Conservation (phyloP, 192 early-diverging fungal species). For the Gaertneriomyces semiglobifer region DNA sequence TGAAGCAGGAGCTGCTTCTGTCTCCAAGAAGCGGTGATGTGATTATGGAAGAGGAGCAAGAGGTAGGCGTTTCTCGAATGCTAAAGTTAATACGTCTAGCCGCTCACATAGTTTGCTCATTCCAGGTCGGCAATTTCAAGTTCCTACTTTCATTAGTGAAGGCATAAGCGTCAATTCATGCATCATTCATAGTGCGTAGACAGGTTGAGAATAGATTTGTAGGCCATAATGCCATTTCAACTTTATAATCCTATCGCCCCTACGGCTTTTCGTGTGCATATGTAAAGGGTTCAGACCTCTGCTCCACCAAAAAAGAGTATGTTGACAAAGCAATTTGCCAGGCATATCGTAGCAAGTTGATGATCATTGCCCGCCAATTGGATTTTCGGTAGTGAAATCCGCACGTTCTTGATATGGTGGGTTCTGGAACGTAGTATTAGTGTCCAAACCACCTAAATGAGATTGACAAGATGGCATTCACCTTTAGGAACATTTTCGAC, state of each 20-base stretch:
- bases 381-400: conserved; percentile 35
- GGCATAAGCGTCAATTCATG: neutral
- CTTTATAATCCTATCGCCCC: too few species aligned
- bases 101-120: neutral
- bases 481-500: conserved; percentile 45
- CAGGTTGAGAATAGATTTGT: too few species aligned
- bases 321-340: too few species aligned
- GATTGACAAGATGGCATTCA: neutral
- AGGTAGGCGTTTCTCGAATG: conserved; percentile 36
- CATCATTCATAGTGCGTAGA: too few species aligned
- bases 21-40: conserved; percentile 39
- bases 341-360: too few species aligned
- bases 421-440: conserved; percentile 17
- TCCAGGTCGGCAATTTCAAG: neutral
- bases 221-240: too few species aligned
- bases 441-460: neutral
- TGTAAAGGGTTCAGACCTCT: too few species aligned
- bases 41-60: conserved; percentile 83
- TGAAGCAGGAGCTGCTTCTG: conserved; percentile 61
- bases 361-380: conserved; percentile 20
- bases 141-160: neutral
- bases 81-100: neutral
- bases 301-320: too few species aligned
- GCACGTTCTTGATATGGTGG: conserved; percentile 32
- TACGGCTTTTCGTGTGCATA: too few species aligned